Evolutionary conservation across 2,329 filamentous ascomycete genomes (phyloP).

Genomic region (Clathrospora elynae): DNA sequence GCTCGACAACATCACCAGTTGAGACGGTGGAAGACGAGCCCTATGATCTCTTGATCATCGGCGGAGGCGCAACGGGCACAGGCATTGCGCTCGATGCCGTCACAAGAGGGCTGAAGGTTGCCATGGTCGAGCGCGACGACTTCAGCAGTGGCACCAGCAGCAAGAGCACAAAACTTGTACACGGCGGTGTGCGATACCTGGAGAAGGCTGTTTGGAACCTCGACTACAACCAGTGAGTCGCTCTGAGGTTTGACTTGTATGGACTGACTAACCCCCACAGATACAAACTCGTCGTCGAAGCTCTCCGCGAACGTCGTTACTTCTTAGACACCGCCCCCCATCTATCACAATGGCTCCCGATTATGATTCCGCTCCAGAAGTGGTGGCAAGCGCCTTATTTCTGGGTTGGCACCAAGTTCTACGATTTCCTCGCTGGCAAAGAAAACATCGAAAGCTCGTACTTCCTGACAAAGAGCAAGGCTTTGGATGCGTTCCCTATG

Average conservation of each 20-base stretch:
- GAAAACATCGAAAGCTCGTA: conserved; percentile 90
- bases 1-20: conserved; percentile 27
- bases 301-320: conserved; percentile 79
- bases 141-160: conserved; percentile 82
- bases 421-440: conserved; percentile 82
- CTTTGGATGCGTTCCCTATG: conserved; percentile 87
- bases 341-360: conserved; percentile 78
- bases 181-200: conserved; percentile 82
- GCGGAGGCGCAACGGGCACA: conserved; percentile 77
- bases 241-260: neutral
- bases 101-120: conserved; percentile 78
- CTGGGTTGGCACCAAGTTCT: conserved; percentile 78
- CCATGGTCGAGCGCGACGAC: conserved; percentile 80
- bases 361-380: conserved; percentile 79
- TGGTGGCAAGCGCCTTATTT: conserved; percentile 86
- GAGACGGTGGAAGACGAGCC: conserved; percentile 54
- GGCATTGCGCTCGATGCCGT: conserved; percentile 82
- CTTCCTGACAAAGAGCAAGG: conserved; percentile 84
- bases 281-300: conserved; percentile 77
- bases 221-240: conserved; percentile 75
- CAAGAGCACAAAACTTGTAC: conserved; percentile 86
- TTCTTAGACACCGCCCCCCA: conserved; percentile 84
- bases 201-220: conserved; percentile 87
- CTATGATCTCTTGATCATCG: conserved; percentile 80
- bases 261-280: conserved; percentile 28